Evolutionary conservation across 164 flowering plant species (phyloP), one percentile per base, ranked within the genome.

Genomic region (Pachysandra terminalis): DNA sequence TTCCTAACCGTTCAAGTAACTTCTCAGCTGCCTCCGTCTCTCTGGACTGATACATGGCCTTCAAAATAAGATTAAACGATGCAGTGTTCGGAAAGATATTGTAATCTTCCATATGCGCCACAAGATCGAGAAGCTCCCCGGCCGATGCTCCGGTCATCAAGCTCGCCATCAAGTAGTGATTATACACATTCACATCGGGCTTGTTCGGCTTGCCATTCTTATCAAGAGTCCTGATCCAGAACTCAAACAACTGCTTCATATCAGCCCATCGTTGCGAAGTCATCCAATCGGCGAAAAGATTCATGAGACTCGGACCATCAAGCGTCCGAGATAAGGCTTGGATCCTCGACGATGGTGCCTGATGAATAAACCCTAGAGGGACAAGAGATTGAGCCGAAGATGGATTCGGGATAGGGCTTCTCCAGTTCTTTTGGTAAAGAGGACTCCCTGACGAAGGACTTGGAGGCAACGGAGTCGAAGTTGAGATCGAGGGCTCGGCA

Each of bases 381-480:
- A 81, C 53, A 10, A 84, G 70, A 12, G 88, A 71, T 40, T 79
- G 82, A 49, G 78, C 63, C 10, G 78, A 32, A 19, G 68, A 8
- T 0, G 75, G 56, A 66, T 56, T 48, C 21, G 82, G 60, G 45
- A 32, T 37, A 10, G 89, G 87, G 70, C 40, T 82, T 9, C 96
- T 77, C 95, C 96, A 95, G 81, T 83, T 89, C 64, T 83, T 84
- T 17, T 79, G 79, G 82, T 90, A 91, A 10, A 85, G 72, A 1
- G 97, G 96, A 74, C 90, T 87, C 7, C 94, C 94, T 15, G 93
- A 64, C 19, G 97, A 84, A 0, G 98, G 96, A 64, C 83, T 94
- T 0, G 94, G 94, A 1, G 97, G 97, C 28, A 92, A 80, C 14
- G 97, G 90, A 0, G 90, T 68, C 0, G 85, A 37, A 68, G 73